Evolutionary conservation across 2,329 filamentous ascomycete species (phyloP).

Genomic region (Cordyceps cateniannulata): DNA sequence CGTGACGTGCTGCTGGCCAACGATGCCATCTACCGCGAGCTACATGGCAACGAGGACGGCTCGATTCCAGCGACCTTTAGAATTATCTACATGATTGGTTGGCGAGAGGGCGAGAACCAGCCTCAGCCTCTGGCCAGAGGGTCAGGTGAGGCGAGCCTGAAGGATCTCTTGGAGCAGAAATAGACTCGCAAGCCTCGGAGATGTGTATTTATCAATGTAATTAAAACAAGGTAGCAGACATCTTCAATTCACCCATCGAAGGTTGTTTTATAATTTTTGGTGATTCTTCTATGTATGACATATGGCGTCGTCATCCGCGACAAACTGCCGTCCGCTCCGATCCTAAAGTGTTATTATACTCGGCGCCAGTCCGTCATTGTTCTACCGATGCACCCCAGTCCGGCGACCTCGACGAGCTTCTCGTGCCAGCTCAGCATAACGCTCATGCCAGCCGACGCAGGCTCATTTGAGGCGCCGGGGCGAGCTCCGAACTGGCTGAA

Average conservation of each 20-base stretch:
- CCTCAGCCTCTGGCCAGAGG: conserved; percentile 74
- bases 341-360: conserved; percentile 31
- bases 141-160: conserved; percentile 80
- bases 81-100: conserved; percentile 98
- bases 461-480: conserved; percentile 50
- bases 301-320: conserved; percentile 1
- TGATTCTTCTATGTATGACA: neutral
- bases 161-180: conserved; percentile 61
- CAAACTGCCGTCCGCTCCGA: neutral
- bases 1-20: conserved; percentile 81
- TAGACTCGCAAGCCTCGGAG: conserved; percentile 17
- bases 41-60: conserved; percentile 78
- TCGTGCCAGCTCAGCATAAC: conserved; percentile 98
- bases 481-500: conserved; percentile 72
- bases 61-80: conserved; percentile 85
- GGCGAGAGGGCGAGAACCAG: conserved; percentile 80
- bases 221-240: neutral
- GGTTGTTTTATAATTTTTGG: neutral
- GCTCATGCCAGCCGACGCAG: conserved; percentile 86
- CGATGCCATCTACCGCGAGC: conserved; percentile 78
- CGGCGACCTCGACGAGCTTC: conserved; percentile 92
- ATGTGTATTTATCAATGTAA: conserved; percentile 7
- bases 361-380: conserved; percentile 96
- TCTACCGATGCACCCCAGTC: conserved; percentile 82
- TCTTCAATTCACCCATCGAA: neutral